Conservation (phyloP, 2,329 filamentous ascomycete species). For the Volutella citrinella region DNA sequence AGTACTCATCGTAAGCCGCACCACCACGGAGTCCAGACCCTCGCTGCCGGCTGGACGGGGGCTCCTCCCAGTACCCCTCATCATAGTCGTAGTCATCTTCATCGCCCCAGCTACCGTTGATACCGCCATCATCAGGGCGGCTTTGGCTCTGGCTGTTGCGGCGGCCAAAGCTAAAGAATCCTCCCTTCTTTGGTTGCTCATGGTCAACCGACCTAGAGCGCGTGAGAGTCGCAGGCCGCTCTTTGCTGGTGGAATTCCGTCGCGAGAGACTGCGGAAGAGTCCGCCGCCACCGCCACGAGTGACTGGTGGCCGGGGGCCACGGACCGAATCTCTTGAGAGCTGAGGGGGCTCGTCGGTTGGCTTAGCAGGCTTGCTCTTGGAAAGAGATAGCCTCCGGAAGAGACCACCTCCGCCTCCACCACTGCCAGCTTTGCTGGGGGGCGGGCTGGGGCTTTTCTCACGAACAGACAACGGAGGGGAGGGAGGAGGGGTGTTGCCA, state of each 20-base stretch:
- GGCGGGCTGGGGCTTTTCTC: conserved; percentile 41
- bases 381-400: conserved; percentile 44
- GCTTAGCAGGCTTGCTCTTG: conserved; percentile 32
- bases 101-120: conserved; percentile 52
- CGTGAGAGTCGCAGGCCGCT: conserved; percentile 41
- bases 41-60: conserved; percentile 16
- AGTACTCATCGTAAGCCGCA: conserved; percentile 46
- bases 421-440: conserved; percentile 18
- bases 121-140: conserved; percentile 47
- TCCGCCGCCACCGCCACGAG: conserved; percentile 36
- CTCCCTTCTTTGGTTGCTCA: conserved; percentile 44
- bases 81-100: conserved; percentile 41
- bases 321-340: conserved; percentile 33
- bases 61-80: conserved; percentile 21
- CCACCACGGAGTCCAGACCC: conserved; percentile 39
- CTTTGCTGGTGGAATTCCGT: conserved; percentile 30
- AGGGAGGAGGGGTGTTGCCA: conserved; percentile 68
- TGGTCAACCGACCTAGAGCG: conserved; percentile 62
- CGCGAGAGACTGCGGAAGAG: conserved; percentile 45
- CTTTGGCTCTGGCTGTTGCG: conserved; percentile 38
- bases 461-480: conserved; percentile 55
- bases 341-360: conserved; percentile 36
- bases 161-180: conserved; percentile 40
- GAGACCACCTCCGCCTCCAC: conserved; percentile 32
- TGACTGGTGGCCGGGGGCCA: conserved; percentile 49